Base-by-base conservation (phyloP, 108 stramenopile species). In the Nitzschia inconspicua region DNA sequence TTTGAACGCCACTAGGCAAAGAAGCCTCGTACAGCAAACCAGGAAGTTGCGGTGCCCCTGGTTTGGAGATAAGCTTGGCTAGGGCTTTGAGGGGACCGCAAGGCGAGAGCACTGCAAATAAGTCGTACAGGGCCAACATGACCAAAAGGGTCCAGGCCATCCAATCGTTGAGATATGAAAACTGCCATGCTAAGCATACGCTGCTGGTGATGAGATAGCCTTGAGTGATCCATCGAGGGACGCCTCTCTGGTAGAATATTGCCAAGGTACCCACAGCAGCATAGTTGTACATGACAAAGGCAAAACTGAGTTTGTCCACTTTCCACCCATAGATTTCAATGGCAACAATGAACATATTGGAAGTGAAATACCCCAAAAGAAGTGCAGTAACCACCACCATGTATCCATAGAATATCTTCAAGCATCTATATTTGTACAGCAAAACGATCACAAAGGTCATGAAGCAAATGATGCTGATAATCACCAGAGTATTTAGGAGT, bases 21-120 rank as follows among this genome's bases (percentile, higher is more conserved):
- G 73, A 27, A 26, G 95, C 97, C 68, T 98, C 98, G 75, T 97
- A 98, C 48, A 98, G 75, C 44, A 98, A 54, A 9, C 98, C 97
- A n/a, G 98, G 97, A 71, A 98, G 86, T 1, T 70, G 51, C 18
- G 92, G 95, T 8, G 91, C 89, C 61, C 93, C 88, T 30, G 85
- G 71, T 57, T 84, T 67, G 25, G 83, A 80, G 85, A 96, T 89
- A 36, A 96, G 50, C 23, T 89, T 72, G 5, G 97, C 91, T 14
- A 98, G 69, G 2, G 83, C 83, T 54, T 84, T 86, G 28, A 98
- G 75, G 6, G 98, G 98, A 6, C 98, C 98, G 74, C 94, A 97
- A 0, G 98, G 98, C 1, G 96, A 86, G 18, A 98, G 68, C 7
- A 98, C 96, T 2, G 96, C 97, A 65, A 86, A 94, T 27, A 95